A percentile compares a stretch with the other conserved stretches of the same genome.
phyloP scores from a whole-genome alignment of 192 early-diverging fungal genomes.

The Coemansia sp. region DNA sequence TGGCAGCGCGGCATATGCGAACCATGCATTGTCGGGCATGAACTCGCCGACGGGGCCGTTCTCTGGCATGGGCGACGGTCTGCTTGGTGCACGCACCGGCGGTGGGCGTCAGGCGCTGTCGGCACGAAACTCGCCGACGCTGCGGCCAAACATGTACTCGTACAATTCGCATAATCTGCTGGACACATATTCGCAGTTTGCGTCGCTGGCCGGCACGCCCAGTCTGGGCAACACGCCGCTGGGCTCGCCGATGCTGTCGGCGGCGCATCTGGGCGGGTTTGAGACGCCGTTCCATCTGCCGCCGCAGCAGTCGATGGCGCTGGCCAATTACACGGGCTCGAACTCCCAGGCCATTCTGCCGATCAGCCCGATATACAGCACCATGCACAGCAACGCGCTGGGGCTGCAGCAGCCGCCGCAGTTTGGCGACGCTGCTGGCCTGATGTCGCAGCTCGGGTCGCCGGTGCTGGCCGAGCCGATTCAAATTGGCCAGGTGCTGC shows the following conservation, averaged over 20 bases:
- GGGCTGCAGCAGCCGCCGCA: constrained; percentile 2
- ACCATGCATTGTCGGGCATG: constrained; percentile 43
- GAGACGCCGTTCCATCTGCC: constrained; percentile 50
- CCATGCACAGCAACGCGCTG: constrained; percentile 1
- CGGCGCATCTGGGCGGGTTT: constrained; percentile 42
- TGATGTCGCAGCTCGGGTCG: constrained; percentile 15
- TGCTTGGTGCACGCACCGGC: neutral
- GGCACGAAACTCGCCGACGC: constrained; percentile 49
- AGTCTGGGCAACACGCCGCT: constrained; percentile 50
- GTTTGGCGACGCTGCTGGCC: constrained; percentile 4
- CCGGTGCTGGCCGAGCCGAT: constrained; percentile 9
- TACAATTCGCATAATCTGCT: constrained; percentile 22
- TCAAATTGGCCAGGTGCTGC: constrained; percentile 73
- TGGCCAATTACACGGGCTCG: constrained; percentile 4
- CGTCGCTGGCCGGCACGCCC: constrained; percentile 48
- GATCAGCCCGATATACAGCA: constrained; percentile 4
- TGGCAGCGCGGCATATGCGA: constrained; percentile 42
- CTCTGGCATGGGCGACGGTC: neutral
- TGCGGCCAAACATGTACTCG: constrained; percentile 20
- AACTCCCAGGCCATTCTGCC: constrained; percentile 8
- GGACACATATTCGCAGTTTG: constrained; percentile 55
- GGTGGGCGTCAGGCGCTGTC: constrained; percentile 41
- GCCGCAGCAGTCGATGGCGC: constrained; percentile 7
- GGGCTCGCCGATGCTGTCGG: constrained; percentile 46
- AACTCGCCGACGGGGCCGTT: constrained; percentile 11